phyloP scores from a whole-genome alignment of 176 grass and related monocot genomes.

The Aegilops longissima region DNA sequence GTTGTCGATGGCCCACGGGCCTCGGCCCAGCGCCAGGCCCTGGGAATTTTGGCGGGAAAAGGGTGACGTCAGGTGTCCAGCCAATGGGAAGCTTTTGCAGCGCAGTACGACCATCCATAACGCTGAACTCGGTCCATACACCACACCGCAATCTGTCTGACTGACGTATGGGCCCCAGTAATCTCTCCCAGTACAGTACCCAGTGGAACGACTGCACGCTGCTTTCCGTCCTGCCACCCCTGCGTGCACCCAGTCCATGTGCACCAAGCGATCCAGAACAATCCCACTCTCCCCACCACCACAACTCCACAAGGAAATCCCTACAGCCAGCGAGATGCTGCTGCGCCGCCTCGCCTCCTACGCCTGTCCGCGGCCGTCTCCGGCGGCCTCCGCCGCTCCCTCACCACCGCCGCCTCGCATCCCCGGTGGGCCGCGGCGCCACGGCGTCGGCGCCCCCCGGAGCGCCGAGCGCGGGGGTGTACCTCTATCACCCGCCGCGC shows the following conservation, averaged over 20 bases:
- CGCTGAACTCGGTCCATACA: neutral
- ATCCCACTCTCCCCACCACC: neutral
- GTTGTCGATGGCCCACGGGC: too few species aligned
- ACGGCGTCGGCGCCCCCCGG: neutral
- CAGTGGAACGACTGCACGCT: neutral
- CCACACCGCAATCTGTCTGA: neutral
- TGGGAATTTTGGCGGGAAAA: neutral
- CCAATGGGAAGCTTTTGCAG: neutral
- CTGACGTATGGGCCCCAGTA: neutral
- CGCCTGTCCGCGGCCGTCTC: too few species aligned
- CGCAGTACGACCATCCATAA: neutral
- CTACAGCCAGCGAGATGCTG: neutral
- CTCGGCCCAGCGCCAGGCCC: too few species aligned
- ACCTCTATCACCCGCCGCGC: slow-evolving; percentile 1
- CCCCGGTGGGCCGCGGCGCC: neutral
- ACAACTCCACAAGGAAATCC: neutral
- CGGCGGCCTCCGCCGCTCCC: neutral
- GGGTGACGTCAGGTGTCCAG: neutral
- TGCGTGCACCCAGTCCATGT: neutral
- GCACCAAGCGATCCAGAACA: too few species aligned
- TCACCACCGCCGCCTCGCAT: neutral
- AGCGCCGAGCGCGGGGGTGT: neutral
- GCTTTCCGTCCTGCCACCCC: neutral
- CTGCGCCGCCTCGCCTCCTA: neutral
- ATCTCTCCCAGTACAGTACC: neutral